Evolutionary conservation across 371 early-diverging fungal genomes (phyloP).

Genomic region (Saksenaea vasiformis): DNA sequence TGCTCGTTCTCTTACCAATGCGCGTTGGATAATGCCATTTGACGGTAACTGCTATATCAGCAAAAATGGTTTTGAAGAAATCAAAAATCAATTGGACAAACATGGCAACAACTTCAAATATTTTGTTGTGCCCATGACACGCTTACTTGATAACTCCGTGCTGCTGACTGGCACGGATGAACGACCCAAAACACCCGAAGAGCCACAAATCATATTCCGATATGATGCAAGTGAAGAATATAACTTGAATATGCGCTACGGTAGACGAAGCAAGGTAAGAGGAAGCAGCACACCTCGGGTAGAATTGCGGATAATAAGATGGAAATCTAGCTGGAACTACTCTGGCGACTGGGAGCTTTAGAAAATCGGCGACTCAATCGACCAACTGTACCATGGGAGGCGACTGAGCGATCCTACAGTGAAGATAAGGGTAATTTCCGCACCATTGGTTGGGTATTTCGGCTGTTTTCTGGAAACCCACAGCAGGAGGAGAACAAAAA

Average conservation of each 20-base stretch:
- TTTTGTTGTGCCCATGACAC: constrained; percentile 71
- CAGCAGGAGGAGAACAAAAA: constrained; percentile 69
- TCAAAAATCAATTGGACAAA: constrained; percentile 51
- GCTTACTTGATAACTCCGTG: constrained; percentile 63
- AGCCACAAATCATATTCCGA: constrained; percentile 72
- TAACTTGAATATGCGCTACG: constrained; percentile 71
- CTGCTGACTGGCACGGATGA: constrained; percentile 55
- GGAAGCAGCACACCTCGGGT: background rate
- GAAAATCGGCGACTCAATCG: constrained; percentile 57
- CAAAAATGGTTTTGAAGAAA: constrained; percentile 59
- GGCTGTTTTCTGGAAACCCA: constrained; percentile 66
- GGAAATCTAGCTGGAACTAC: constrained; percentile 52
- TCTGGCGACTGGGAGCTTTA: constrained; percentile 68
- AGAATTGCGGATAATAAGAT: background rate
- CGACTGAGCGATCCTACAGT: constrained; percentile 50
- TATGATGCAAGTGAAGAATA: constrained; percentile 63
- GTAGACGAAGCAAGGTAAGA: constrained; percentile 69
- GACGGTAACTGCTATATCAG: constrained; percentile 74
- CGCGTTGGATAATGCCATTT: constrained; percentile 71
- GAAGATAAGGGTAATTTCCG: constrained; percentile 62
- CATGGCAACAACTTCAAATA: constrained; percentile 59
- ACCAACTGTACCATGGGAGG: constrained; percentile 68
- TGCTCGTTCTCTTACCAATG: constrained; percentile 54
- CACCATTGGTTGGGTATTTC: constrained; percentile 71
- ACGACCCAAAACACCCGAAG: constrained; percentile 66